Conservation (phyloP, 176 grass and related monocot species). For the Hordeum marinum region DNA sequence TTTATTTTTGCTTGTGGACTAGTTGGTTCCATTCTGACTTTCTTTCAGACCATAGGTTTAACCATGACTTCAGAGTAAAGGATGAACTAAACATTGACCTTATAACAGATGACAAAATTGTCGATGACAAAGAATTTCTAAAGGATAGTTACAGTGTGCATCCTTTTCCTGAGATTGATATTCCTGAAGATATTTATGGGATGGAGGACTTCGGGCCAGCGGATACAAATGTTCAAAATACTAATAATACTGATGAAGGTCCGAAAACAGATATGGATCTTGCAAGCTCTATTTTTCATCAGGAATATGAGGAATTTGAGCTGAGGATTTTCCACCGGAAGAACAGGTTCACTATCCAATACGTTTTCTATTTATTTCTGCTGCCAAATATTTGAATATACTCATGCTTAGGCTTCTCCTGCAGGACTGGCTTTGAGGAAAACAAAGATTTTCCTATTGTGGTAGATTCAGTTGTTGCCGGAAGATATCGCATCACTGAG, state of each 20-base stretch:
- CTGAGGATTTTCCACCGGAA: slow-evolving; percentile 89
- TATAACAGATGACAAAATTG: slow-evolving; percentile 31
- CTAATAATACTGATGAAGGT: slow-evolving; percentile 35
- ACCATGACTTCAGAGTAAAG: slow-evolving; percentile 24
- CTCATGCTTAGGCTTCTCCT: slow-evolving; percentile 42
- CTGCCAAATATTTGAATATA: slow-evolving; percentile 14
- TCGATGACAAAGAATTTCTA: slow-evolving; percentile 40
- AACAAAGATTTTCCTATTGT: slow-evolving; percentile 94
- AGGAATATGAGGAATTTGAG: slow-evolving; percentile 85
- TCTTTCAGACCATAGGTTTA: slow-evolving; percentile 39
- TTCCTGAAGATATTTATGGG: slow-evolving; percentile 50
- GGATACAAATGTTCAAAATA: slow-evolving; percentile 26
- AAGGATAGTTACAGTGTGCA: slow-evolving; percentile 54
- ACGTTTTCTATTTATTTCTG: slow-evolving; percentile 16
- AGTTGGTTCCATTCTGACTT: slow-evolving; percentile 12
- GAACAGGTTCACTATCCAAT: slow-evolving; percentile 46
- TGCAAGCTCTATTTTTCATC: slow-evolving; percentile 51
- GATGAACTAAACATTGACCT: not conserved
- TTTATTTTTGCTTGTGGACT: not conserved
- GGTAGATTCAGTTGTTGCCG: slow-evolving; percentile 79
- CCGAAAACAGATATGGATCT: slow-evolving; percentile 38
- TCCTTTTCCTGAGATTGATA: slow-evolving; percentile 40
- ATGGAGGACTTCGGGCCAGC: slow-evolving; percentile 19
- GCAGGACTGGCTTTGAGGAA: slow-evolving; percentile 99
- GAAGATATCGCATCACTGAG: slow-evolving; percentile 80